Evolutionary conservation across 805 yeast genomes (phyloP), one percentile per base, ranked within the genome.

Genomic region (Starmerella vitae): DNA sequence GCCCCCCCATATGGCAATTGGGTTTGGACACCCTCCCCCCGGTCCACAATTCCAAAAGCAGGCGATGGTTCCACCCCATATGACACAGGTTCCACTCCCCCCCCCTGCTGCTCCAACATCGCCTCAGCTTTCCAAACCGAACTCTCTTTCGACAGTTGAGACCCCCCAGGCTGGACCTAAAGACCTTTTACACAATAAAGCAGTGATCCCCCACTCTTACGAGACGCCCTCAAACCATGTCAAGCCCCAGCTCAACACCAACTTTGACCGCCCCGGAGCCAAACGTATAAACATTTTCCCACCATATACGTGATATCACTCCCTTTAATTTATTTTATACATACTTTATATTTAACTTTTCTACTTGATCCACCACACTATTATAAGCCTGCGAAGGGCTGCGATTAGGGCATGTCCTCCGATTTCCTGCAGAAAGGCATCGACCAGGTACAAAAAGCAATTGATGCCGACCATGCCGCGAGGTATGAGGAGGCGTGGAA

Each of bases 371-470:
- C 17, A 13, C 27, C 27, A 9, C 13, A 24, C 27, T 9, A 9
- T 13, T 24, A 24, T 24, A 24, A 9, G 27, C 12, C 13, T 9
- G 27, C 9, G 27, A 13, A 13, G 13, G 30, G 14, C 7, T 12
- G 30, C 10, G 30, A 17, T 8, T 14, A 17, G 10, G 14, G 7
- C 17, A 51, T 51, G 55, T 50, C 54, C 31, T 38, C 49, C 20
- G 94, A 88, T 55, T 88, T 88, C 58, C 69, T 91, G 30, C 76
- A 80, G 43, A 91, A 91, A 57, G 98, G 96, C n/a, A 85, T 91
- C 19, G 95, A 85, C 46, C 68, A 85, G 27, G 93, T 91, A 15
- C 93, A 85, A 56, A 79, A 78, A 59, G 98, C 98, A 19, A 85
- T 91, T 39, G 95, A 85, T 57, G 84, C 93, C 5, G 98, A 91